phyloP scores from a whole-genome alignment of 495 filamentous ascomycete species.

The Peziza echinospora region DNA sequence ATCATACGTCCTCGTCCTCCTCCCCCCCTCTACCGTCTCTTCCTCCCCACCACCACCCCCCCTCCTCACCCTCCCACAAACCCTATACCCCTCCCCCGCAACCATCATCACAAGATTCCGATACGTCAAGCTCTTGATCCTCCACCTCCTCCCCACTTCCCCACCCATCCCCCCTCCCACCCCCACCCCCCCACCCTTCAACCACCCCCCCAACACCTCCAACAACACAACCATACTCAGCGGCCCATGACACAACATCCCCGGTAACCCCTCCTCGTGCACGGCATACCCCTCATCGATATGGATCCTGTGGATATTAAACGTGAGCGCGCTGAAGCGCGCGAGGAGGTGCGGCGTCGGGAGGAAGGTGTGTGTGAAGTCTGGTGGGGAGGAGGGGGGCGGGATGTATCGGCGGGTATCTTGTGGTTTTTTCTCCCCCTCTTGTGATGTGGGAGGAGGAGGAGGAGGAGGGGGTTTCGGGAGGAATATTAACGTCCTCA shows the following conservation, averaged over 20 bases:
- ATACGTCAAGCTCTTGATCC: conserved; percentile 42
- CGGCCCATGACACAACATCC: conserved; percentile 68
- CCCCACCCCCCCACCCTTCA: conserved; percentile 25
- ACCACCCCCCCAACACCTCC: conserved; percentile 32
- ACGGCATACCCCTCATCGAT: conserved; percentile 45
- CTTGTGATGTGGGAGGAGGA: not conserved
- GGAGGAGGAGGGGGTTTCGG: not conserved
- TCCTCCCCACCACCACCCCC: conserved; percentile 25
- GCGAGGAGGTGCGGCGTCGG: conserved; percentile 46
- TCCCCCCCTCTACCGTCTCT: conserved; percentile 39
- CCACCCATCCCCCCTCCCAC: conserved; percentile 30
- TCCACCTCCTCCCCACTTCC: conserved; percentile 7
- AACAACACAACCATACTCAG: conserved; percentile 58
- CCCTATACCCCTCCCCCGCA: conserved; percentile 25
- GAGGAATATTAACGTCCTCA: not conserved
- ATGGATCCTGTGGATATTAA: conserved; percentile 54
- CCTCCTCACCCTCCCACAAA: conserved; percentile 13
- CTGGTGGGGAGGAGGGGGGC: conserved; percentile 23
- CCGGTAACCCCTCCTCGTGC: conserved; percentile 47
- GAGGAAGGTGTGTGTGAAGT: conserved; percentile 37
- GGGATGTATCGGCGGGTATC: too few species aligned
- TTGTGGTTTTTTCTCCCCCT: too few species aligned
- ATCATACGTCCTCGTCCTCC: conserved; percentile 41
- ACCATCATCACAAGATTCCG: conserved; percentile 66
- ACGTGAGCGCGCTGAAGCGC: conserved; percentile 50